Conservation (phyloP, 306 rosid species). For the Chamaecrista fasciculata region DNA sequence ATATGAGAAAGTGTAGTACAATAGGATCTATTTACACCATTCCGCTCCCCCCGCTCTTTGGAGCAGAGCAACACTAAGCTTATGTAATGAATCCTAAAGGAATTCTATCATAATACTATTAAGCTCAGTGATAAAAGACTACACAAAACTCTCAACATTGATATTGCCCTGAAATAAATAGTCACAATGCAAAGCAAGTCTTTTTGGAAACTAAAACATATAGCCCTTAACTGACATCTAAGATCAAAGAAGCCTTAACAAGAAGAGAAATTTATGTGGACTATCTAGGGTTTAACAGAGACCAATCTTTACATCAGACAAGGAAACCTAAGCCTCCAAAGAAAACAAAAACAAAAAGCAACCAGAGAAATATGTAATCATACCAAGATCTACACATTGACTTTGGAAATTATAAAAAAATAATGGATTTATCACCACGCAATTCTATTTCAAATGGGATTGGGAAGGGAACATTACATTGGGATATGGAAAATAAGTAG, state of each 20-base stretch:
- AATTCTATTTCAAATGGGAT: not conserved
- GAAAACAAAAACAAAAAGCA: not conserved
- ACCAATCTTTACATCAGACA: not conserved
- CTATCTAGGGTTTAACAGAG: not conserved
- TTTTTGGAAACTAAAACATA: conserved; percentile 6
- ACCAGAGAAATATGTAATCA: not conserved
- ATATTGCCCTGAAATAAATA: conserved; percentile 22
- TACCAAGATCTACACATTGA: not conserved
- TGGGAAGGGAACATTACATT: not conserved
- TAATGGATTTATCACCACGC: not conserved
- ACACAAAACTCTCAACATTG: conserved; percentile 13
- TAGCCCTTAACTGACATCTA: too few relatives aligned
- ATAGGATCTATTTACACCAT: too few relatives aligned
- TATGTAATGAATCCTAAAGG: not conserved
- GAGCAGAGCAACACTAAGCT: conserved; percentile 2
- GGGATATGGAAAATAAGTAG: not conserved
- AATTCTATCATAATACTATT: conserved; percentile 4
- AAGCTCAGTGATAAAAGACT: not conserved
- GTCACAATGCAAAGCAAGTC: not conserved
- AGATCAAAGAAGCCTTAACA: too few relatives aligned
- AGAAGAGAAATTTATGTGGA: not conserved
- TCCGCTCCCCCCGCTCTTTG: too few relatives aligned
- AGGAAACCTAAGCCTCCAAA: not conserved
- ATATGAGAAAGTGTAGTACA: too few relatives aligned
- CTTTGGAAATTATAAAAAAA: too few relatives aligned